A percentile compares a stretch with the other conserved stretches of the same genome.
phyloP scores from a whole-genome alignment of 257 asterid genomes.

The Cruciata laevipes region DNA sequence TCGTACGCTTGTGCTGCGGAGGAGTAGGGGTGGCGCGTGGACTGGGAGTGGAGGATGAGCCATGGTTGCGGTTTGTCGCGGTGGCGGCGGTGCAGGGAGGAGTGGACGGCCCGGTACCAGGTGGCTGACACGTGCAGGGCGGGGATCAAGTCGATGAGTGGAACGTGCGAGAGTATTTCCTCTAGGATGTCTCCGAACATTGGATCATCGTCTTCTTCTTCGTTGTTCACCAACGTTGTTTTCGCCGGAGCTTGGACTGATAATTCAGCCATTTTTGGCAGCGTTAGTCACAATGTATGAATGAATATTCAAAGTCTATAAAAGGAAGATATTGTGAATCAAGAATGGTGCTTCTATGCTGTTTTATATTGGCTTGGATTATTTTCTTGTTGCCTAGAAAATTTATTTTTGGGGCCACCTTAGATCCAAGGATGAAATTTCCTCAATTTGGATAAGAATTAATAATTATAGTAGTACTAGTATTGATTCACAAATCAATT shows the following conservation, averaged over 20 bases:
- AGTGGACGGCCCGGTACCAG: conserved; percentile 48
- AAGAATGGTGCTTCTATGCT: background rate
- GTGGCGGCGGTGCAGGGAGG: conserved; percentile 50
- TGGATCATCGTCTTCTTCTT: conserved; percentile 21
- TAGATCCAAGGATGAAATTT: background rate
- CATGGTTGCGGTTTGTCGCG: conserved; percentile 40
- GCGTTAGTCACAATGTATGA: background rate
- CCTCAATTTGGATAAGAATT: background rate
- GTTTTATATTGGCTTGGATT: background rate
- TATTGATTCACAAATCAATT: background rate
- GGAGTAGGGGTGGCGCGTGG: conserved; percentile 32
- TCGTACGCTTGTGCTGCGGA: conserved; percentile 45
- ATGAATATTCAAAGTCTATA: background rate
- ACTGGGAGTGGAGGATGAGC: conserved; percentile 61
- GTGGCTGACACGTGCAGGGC: conserved; percentile 48
- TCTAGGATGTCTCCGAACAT: conserved; percentile 46
- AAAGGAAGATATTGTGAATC: background rate
- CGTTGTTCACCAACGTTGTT: background rate
- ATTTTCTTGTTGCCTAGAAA: background rate
- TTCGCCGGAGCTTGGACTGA: background rate
- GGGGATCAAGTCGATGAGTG: conserved; percentile 47
- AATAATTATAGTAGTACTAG: too few species aligned
- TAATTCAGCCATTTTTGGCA: background rate
- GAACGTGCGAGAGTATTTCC: conserved; percentile 43
- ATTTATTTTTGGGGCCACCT: background rate